phyloP scores from a whole-genome alignment of 371 early-diverging fungal species.

The Actinomortierella ambigua region DNA sequence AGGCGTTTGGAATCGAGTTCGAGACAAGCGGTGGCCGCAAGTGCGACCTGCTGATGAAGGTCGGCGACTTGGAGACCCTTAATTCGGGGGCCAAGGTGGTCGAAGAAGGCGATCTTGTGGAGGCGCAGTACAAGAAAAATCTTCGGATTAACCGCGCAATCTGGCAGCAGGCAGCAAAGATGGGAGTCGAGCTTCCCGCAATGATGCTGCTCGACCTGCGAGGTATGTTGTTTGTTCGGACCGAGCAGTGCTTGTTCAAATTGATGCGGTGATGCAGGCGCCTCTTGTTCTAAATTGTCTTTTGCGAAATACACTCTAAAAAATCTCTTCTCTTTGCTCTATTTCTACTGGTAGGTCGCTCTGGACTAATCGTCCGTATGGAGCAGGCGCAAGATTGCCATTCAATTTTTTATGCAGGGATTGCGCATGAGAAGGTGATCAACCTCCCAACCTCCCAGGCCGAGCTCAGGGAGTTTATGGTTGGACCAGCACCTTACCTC shows the following conservation, averaged over 20 bases:
- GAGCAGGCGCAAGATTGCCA: constrained; percentile 2
- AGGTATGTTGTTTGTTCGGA: constrained; percentile 1
- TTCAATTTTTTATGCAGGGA: constrained; percentile 10
- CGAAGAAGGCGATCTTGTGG: background rate
- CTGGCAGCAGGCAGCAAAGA: constrained; percentile 1
- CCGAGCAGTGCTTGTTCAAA: too few species aligned
- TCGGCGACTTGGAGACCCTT: constrained; percentile 10
- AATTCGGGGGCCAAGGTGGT: constrained; percentile 12
- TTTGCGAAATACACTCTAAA: too few species aligned
- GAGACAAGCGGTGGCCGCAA: constrained; percentile 9
- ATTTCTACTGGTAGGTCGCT: constrained; percentile 1
- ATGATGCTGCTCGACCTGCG: constrained; percentile 10
- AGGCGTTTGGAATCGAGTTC: constrained; percentile 10
- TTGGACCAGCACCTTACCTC: too few species aligned
- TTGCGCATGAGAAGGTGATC: constrained; percentile 6
- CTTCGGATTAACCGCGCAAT: constrained; percentile 7
- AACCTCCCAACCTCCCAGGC: constrained; percentile 6
- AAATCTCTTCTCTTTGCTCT: too few species aligned
- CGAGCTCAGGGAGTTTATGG: too few species aligned
- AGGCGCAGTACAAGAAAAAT: constrained; percentile 6
- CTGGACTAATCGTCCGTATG: constrained; percentile 5
- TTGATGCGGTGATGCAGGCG: too few species aligned
- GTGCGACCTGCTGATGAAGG: constrained; percentile 5
- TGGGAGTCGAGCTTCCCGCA: constrained; percentile 1
- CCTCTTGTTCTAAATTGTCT: too few species aligned